Evolutionary conservation across 352 stramenopile genomes (phyloP).

Genomic region (Pythium folliculosum): DNA sequence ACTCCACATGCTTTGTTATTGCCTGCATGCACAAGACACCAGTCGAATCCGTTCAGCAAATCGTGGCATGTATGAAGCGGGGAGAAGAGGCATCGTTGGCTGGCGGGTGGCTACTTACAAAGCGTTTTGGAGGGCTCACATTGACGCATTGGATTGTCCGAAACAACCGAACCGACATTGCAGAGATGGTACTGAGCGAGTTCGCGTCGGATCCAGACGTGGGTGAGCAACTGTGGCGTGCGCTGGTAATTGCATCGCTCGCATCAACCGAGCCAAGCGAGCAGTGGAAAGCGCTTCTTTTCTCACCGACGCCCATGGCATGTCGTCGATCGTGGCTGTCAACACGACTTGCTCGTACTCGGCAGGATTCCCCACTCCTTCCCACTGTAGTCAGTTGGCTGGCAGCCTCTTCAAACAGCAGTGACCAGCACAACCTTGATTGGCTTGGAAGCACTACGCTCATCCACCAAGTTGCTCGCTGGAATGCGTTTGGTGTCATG

Average conservation of each 20-base stretch:
- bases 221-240: conserved; percentile 1
- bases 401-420: neutral
- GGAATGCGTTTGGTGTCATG: conserved; percentile 38
- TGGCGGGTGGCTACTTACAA: neutral
- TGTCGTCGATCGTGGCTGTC: neutral
- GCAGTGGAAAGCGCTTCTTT: conserved; percentile 2
- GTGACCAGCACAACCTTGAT: neutral
- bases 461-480: conserved; percentile 32
- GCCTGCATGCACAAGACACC: neutral
- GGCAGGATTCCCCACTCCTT: neutral
- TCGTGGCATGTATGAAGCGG: neutral
- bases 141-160: conserved; percentile 2
- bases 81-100: neutral
- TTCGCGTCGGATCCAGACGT: neutral
- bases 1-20: neutral
- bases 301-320: neutral
- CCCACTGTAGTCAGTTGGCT: neutral
- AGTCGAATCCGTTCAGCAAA: neutral
- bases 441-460: conserved; percentile 2
- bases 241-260: neutral
- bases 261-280: neutral
- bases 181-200: conserved; percentile 1
- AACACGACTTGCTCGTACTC: neutral
- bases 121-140: neutral
- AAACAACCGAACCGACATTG: neutral